Base-by-base conservation (phyloP, 345 rosid genomes). In the Citrus unshiu region DNA sequence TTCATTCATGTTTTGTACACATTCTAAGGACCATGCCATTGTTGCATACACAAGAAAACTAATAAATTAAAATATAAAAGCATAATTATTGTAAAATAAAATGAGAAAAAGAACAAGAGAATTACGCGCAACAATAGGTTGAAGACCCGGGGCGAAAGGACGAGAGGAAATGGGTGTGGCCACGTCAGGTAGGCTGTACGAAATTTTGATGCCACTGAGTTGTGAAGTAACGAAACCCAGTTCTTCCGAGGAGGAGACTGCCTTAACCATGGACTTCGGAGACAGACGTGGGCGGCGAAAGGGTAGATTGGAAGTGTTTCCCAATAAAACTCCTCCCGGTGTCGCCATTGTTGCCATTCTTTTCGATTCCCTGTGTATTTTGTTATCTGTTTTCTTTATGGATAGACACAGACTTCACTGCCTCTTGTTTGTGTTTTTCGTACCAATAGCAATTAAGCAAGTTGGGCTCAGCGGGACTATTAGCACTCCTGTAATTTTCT, bases 111-210 rank as follows among this genome's bases (percentile, higher is more conserved):
- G 18, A 12, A 73, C 68, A 60, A 27, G 22, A 6, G 51, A 43
- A 71, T 83, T 87, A 95, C 98, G 94, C n/a, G 97, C 98, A 79
- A 92, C 86, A 27, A 46, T 3, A 46, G 98, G 95, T 73, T 83
- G 93, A 61, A 89, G 77, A 77, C 83, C 76, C 10, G 91, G 87
- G 27, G 80, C 37, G 72, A 84, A 78, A 87, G 87, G 51, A 46
- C 4, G 82, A 39, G 85, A 46, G 70, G 89, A 77, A 72, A 81
- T 68, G 60, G 86, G 90, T 4, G 43, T 79, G 74, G 68, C 32
- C 74, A 77, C 64, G 69, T 73, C 51, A 62, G 60, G 74, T 1
- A 72, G 66, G 74, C 64, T 68, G 46, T 80, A 65, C 9, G 94
- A 90, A 75, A 93, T 83, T 82, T 83, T 87, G 76, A 92, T 75